Evolutionary conservation across 495 filamentous ascomycete genomes (phyloP).

Genomic region (Parachaetomium inaequale): DNA sequence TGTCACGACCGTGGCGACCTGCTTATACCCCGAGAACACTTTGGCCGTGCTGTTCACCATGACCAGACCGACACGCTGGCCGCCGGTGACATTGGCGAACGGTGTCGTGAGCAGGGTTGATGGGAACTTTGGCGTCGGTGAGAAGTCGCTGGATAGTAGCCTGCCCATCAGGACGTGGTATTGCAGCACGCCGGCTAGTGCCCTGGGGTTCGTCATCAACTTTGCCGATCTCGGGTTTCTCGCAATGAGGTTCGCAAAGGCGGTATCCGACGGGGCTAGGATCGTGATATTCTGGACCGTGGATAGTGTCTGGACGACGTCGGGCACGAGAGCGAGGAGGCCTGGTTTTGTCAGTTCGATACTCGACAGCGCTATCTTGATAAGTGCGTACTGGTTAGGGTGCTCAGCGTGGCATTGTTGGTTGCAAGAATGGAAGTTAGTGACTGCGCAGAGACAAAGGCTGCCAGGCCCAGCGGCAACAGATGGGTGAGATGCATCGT

Average conservation of each 20-base stretch:
- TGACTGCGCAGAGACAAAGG: conserved; percentile 31
- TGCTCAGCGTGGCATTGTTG: conserved; percentile 37
- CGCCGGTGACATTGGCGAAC: conserved; percentile 47
- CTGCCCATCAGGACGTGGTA: conserved; percentile 59
- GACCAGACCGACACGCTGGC: conserved; percentile 31
- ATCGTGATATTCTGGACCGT: conserved; percentile 52
- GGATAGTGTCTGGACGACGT: conserved; percentile 20
- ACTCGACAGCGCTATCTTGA: background rate
- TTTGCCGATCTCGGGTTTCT: conserved; percentile 35
- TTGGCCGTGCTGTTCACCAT: conserved; percentile 22
- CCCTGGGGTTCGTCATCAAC: conserved; percentile 34
- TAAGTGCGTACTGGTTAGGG: conserved; percentile 33
- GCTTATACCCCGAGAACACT: conserved; percentile 28
- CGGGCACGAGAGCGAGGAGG: conserved; percentile 22
- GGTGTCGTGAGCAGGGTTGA: conserved; percentile 45
- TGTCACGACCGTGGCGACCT: conserved; percentile 20
- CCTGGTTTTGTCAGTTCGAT: conserved; percentile 3
- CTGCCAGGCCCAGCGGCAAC: conserved; percentile 17
- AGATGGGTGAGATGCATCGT: conserved; percentile 24
- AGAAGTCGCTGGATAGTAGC: conserved; percentile 38
- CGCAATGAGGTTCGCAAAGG: conserved; percentile 44
- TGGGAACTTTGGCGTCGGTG: conserved; percentile 45
- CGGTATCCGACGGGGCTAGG: conserved; percentile 60
- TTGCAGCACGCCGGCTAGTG: conserved; percentile 45
- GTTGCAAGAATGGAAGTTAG: conserved; percentile 33